phyloP scores from a whole-genome alignment of 805 yeast species.

The Metschnikowia hibisci region DNA sequence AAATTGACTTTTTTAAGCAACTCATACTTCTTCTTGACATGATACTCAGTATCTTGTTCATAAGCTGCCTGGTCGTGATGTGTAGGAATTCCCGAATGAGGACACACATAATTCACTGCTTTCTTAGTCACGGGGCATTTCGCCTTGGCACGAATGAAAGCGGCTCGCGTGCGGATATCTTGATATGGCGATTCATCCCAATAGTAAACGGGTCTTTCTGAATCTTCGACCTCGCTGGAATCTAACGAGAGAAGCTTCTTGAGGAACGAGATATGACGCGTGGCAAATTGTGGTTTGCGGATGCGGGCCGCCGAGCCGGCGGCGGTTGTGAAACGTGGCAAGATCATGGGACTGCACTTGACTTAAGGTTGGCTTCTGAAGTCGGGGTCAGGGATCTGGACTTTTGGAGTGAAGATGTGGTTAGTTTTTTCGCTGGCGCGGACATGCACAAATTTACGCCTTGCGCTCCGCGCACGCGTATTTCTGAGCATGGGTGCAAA shows the following conservation, averaged over 20 bases:
- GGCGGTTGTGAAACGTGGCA: conserved; percentile 2
- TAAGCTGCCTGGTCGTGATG: conserved; percentile 90
- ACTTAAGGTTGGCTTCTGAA: background rate
- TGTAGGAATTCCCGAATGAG: conserved; percentile 93
- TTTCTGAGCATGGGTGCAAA: background rate
- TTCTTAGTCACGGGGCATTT: conserved; percentile 85
- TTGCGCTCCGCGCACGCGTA: background rate
- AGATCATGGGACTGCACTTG: background rate
- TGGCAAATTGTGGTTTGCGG: background rate
- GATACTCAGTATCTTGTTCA: conserved; percentile 75
- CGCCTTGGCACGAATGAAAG: conserved; percentile 80
- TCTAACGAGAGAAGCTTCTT: conserved; percentile 38
- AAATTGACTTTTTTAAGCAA: conserved; percentile 80
- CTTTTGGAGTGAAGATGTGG: background rate
- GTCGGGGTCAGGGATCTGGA: no score
- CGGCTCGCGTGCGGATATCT: conserved; percentile 87
- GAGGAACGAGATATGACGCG: conserved; percentile 29
- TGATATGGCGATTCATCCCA: conserved; percentile 94
- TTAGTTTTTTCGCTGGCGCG: conserved; percentile 4
- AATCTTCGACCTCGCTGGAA: conserved; percentile 24
- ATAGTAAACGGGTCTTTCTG: conserved; percentile 42
- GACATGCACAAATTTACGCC: background rate
- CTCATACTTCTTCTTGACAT: conserved; percentile 61
- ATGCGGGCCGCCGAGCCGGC: conserved; percentile 3
- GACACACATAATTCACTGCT: conserved; percentile 83